phyloP scores from a whole-genome alignment of 1,284 basidiomycete species.

The Trametes hirsuta region DNA sequence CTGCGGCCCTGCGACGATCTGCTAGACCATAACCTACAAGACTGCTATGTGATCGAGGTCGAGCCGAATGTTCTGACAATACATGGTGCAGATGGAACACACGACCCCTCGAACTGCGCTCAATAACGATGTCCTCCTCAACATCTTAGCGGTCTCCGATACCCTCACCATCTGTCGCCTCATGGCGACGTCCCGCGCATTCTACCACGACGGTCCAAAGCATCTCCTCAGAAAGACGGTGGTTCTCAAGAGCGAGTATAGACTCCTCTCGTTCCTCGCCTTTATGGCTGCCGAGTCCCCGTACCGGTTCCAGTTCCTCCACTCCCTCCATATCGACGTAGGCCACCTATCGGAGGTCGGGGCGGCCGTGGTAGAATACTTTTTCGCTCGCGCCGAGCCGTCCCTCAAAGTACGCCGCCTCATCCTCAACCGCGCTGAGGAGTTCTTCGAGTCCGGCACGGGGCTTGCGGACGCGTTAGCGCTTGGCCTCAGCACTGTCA shows the following conservation, averaged over 20 bases:
- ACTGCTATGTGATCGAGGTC: too few species aligned
- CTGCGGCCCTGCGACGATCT: too few species aligned
- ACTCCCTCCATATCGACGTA: background rate
- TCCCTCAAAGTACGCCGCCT: background rate
- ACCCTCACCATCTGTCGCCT: background rate
- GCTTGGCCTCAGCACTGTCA: background rate
- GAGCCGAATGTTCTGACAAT: too few species aligned
- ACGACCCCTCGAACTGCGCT: background rate
- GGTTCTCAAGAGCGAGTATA: background rate
- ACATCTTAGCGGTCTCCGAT: background rate
- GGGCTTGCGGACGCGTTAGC: background rate
- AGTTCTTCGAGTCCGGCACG: background rate
- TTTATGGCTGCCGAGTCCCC: background rate
- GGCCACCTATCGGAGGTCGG: background rate
- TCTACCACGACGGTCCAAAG: background rate
- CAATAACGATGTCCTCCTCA: background rate
- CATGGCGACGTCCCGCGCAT: background rate
- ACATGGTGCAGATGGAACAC: background rate
- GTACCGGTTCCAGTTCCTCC: background rate
- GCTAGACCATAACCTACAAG: too few species aligned
- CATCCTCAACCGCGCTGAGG: background rate
- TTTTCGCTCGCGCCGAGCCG: background rate
- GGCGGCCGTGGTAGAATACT: background rate
- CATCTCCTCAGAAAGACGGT: background rate
- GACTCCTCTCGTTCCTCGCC: background rate